phyloP scores from a whole-genome alignment of 73 alveolate species.

The Paramecium tetraurelia region DNA sequence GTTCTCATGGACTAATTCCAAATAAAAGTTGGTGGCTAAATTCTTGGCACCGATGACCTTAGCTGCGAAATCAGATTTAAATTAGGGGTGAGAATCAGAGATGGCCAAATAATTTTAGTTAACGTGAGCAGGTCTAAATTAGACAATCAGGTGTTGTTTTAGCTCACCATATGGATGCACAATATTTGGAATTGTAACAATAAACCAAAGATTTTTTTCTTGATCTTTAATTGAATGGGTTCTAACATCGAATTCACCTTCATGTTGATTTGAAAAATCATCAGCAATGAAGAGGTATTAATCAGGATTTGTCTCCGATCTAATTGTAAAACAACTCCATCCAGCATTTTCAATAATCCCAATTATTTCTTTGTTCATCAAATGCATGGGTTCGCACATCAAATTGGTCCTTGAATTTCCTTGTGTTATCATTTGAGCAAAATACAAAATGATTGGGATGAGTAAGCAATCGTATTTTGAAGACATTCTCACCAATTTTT shows the following conservation, averaged over 20 bases:
- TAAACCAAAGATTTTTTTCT: neutral
- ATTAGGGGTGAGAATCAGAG: neutral
- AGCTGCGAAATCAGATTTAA: neutral
- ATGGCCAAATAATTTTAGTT: neutral
- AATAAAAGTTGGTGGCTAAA: neutral
- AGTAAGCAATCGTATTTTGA: neutral
- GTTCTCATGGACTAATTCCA: neutral
- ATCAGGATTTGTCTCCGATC: neutral
- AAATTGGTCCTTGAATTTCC: constrained; percentile 15
- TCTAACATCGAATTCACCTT: neutral
- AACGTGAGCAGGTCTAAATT: neutral
- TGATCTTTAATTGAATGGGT: neutral
- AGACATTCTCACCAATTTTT: neutral
- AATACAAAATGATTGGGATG: constrained; percentile 36
- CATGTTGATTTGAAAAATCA: neutral
- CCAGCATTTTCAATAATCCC: constrained; percentile 15
- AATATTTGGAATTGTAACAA: neutral
- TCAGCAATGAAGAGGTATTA: neutral
- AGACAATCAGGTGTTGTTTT: neutral
- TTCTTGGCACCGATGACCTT: neutral
- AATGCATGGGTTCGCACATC: constrained; percentile 1
- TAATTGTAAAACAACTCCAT: neutral
- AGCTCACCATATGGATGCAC: neutral
- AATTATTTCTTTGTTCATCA: neutral
- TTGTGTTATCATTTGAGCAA: constrained; percentile 43